A percentile compares a stretch with the other conserved stretches of the same genome.
Evolutionary conservation across 106 monocot genomes (phyloP).

Genomic region (Platanthera zijinensis): DNA sequence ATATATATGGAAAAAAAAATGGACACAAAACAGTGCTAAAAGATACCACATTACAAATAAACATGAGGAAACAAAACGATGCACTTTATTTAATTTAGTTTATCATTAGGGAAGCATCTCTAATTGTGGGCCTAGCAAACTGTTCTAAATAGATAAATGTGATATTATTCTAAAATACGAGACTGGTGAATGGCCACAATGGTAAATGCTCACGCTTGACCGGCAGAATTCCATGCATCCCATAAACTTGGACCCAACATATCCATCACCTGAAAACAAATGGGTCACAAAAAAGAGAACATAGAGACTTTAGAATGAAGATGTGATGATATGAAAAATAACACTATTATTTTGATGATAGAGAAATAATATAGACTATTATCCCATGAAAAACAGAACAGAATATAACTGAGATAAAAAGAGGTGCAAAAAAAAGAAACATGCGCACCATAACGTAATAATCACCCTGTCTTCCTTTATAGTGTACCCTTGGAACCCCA

Average conservation of each 20-base stretch:
- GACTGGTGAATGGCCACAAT: not conserved
- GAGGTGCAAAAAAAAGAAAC: not conserved
- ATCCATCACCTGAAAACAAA: conserved; percentile 55
- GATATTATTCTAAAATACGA: not conserved
- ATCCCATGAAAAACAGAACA: not conserved
- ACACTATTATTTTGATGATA: not conserved
- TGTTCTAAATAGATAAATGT: not conserved
- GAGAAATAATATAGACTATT: not conserved
- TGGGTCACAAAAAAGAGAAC: not conserved
- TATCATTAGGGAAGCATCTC: not conserved
- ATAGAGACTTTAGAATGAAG: not conserved
- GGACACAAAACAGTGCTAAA: not conserved
- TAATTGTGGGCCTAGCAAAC: not conserved
- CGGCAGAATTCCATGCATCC: conserved; percentile 71
- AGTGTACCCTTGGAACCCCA: conserved; percentile 65
- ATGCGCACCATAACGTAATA: conserved; percentile 60
- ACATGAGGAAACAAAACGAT: not conserved
- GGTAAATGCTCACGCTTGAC: conserved; percentile 48
- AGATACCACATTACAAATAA: not conserved
- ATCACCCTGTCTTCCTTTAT: conserved; percentile 67
- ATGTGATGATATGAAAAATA: not conserved
- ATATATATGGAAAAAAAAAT: not conserved
- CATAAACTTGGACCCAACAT: conserved; percentile 77
- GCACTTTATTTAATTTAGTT: not conserved
- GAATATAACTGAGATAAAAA: not conserved